Evolutionary conservation across 179 eudicot species (phyloP).

Genomic region (Camellia oleifera): DNA sequence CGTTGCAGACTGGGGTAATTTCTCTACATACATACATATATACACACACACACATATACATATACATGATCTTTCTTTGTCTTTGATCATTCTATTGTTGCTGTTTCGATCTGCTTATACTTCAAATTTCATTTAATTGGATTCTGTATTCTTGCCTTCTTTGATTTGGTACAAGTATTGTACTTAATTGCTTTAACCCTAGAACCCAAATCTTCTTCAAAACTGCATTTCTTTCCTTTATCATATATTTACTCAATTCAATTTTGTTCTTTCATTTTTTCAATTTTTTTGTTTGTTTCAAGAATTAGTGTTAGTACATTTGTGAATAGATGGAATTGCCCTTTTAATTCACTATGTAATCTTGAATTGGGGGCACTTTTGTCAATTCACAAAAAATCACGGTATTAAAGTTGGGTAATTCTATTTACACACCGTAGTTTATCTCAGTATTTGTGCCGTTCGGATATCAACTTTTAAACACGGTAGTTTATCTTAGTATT

Average conservation of each 20-base stretch:
- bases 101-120: background rate
- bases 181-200: background rate
- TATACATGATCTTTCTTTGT: background rate
- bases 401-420: no score
- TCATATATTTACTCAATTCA: background rate
- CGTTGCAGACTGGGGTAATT: conserved; percentile 81
- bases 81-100: background rate
- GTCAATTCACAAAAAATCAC: no score
- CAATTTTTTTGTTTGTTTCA: background rate
- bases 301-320: no score
- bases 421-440: no score
- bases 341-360: no score
- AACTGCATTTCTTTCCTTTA: background rate
- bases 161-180: background rate
- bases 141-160: background rate
- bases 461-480: no score
- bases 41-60: no score
- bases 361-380: no score
- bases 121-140: background rate
- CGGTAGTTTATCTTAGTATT: no score
- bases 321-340: no score
- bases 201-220: background rate
- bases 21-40: background rate
- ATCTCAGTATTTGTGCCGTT: no score
- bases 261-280: background rate